Base-by-base conservation (phyloP, 1,284 basidiomycete genomes). In the Coniophora puteana region DNA sequence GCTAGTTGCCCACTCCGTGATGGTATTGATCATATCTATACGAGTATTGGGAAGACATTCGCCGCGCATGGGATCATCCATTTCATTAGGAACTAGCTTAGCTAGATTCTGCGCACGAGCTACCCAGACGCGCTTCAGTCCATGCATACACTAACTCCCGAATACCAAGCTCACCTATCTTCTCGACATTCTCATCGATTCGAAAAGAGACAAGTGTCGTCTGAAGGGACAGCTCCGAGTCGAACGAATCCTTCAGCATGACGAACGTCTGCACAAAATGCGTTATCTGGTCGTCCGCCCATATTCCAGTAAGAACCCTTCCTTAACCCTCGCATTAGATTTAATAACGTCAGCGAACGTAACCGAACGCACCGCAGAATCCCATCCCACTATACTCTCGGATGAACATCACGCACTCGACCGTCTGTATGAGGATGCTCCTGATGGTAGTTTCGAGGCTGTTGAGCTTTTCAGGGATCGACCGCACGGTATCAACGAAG, bases 391-490 rank as follows among this genome's bases (percentile, higher is more conserved):
- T 53, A 29, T 56, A 66, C 43, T 64, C 63, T 6, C 53, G 54
- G 36, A 64, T 47, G 38, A 64, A 64, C 39, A 63, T 51, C 17
- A 44, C 55, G 14, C 62, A 64, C 47, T 66, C 61, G 1, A 63
- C 45, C 1, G 61, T 64, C 37, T 63, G 62, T 5, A 51, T 48
- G 3, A 58, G 27, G 13, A 66, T 45, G 1, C 43, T 39, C 7
- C 43, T 46, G 35, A 66, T 52, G n/a, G 46, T 51, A 29, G 47
- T 41, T 29, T 64, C 57, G 1, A 65, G 53, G 2, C 22, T 13
- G 21, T 51, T 46, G 32, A 65, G 53, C 40, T 47, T 61, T 30
- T 53, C 46, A 2, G 57, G 52, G 14, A 66, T 48, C 4, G 38
- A 48, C 21, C 51, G 50, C 4, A 66, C 41, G 14, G 46, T 45